Conservation (phyloP, 352 stramenopile genomes). For the Globisporangium canariense region DNA sequence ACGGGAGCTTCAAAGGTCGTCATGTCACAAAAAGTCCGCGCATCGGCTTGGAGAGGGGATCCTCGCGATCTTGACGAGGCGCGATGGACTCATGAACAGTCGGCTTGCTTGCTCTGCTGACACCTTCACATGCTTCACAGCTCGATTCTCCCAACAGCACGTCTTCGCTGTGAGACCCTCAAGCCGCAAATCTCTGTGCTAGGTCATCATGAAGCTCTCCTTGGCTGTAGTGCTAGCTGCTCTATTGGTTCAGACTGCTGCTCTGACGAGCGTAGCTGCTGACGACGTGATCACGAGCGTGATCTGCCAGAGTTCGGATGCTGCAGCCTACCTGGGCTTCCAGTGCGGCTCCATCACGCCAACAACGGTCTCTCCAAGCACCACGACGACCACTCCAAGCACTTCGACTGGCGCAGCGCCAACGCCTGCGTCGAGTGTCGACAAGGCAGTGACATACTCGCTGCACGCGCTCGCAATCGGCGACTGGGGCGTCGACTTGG, state of each 20-base stretch:
- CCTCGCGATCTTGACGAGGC: slow-evolving; percentile 7
- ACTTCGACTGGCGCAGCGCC: slow-evolving; percentile 10
- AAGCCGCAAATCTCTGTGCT: neutral
- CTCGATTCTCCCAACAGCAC: neutral
- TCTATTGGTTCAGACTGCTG: slow-evolving; percentile 12
- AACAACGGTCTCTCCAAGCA: neutral
- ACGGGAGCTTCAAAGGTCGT: neutral
- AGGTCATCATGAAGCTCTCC: slow-evolving; percentile 7
- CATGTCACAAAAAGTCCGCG: no score
- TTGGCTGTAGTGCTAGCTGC: neutral
- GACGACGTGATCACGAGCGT: slow-evolving; percentile 39
- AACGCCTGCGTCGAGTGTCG: slow-evolving; percentile 25
- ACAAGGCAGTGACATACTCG: slow-evolving; percentile 36
- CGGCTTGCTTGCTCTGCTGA: neutral
- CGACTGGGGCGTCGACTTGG: slow-evolving; percentile 62
- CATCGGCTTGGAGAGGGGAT: neutral
- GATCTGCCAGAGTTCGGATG: slow-evolving; percentile 36
- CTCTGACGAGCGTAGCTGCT: neutral
- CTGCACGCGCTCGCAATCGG: slow-evolving; percentile 68
- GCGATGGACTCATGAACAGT: neutral
- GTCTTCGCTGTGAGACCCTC: no score
- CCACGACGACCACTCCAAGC: slow-evolving; percentile 5
- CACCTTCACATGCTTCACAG: neutral
- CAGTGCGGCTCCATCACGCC: slow-evolving; percentile 25
- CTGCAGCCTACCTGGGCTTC: slow-evolving; percentile 42